Percentiles rank a stretch among this genome's conserved stretches.
Conservation (phyloP, 352 stramenopile species). For the Sclerospora graminicola region DNA sequence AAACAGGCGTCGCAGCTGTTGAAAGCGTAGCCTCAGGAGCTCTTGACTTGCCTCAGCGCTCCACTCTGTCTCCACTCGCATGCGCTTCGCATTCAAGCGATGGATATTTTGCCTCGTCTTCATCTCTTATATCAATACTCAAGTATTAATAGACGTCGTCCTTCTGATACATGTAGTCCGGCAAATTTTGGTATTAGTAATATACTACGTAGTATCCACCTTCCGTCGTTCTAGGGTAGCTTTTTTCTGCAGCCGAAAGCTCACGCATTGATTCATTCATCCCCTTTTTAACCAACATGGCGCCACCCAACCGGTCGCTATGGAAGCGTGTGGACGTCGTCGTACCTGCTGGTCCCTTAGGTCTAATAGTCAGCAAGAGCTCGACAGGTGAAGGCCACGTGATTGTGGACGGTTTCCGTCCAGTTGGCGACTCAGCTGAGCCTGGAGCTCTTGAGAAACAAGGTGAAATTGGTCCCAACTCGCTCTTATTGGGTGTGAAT, state of each 20-base stretch:
- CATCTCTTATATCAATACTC: too few species aligned
- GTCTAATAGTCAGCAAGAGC: conserved; percentile 66
- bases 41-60: conserved; percentile 8
- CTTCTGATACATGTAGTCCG: too few species aligned
- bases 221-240: too few species aligned
- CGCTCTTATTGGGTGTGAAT: conserved; percentile 61
- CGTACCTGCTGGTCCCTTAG: conserved; percentile 54
- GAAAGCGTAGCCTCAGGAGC: conserved; percentile 19
- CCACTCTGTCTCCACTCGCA: conserved; percentile 4
- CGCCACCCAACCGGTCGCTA: conserved; percentile 17
- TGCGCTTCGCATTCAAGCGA: conserved; percentile 3
- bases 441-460: conserved; percentile 33
- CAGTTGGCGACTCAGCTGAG: conserved; percentile 29
- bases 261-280: too few species aligned
- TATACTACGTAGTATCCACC: too few species aligned
- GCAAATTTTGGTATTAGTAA: too few species aligned
- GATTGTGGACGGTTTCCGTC: conserved; percentile 70
- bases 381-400: conserved; percentile 28
- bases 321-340: conserved; percentile 52
- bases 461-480: conserved; percentile 27
- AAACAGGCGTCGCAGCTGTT: conserved; percentile 7
- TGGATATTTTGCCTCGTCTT: conserved; percentile 17
- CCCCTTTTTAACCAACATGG: too few species aligned
- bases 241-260: too few species aligned
- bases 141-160: too few species aligned